Evolutionary conservation across 2,329 filamentous ascomycete genomes (phyloP).

Genomic region (Cladosporium velox): DNA sequence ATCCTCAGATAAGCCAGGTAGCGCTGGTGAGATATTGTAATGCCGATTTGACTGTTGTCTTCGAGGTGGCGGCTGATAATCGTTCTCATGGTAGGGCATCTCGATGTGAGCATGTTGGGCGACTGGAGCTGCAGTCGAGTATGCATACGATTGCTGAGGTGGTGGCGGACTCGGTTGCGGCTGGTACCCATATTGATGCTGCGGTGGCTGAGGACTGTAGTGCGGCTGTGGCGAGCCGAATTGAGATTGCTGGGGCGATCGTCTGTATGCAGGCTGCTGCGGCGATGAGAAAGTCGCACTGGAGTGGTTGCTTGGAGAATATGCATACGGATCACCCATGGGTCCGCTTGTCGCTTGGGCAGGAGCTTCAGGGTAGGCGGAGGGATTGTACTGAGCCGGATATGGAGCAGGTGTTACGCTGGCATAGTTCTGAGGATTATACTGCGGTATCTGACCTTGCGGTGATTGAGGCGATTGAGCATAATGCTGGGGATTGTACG

Average conservation of each 20-base stretch:
- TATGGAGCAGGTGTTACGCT: slow-evolving; percentile 41
- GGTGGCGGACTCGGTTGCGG: slow-evolving; percentile 29
- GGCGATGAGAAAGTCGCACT: slow-evolving; percentile 14
- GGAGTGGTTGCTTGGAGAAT: slow-evolving; percentile 28
- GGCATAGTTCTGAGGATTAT: slow-evolving; percentile 70
- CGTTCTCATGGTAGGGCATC: slow-evolving; percentile 29
- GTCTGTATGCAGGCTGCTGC: slow-evolving; percentile 14
- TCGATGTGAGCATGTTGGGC: slow-evolving; percentile 23
- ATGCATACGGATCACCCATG: slow-evolving; percentile 33
- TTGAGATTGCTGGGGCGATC: slow-evolving; percentile 23
- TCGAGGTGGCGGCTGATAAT: slow-evolving; percentile 26
- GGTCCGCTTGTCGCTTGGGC: slow-evolving; percentile 32
- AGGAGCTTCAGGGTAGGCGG: slow-evolving; percentile 31
- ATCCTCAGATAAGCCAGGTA: slow-evolving; percentile 27
- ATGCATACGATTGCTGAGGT: slow-evolving; percentile 24
- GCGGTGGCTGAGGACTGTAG: slow-evolving; percentile 31
- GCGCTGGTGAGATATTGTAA: slow-evolving; percentile 26
- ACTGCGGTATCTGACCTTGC: slow-evolving; percentile 55
- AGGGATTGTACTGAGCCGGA: slow-evolving; percentile 29
- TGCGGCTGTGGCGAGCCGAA: slow-evolving; percentile 27
- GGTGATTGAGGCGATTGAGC: slow-evolving; percentile 50
- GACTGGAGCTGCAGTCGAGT: slow-evolving; percentile 24
- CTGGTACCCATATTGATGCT: slow-evolving; percentile 24
- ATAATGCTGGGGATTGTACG: slow-evolving; percentile 67
- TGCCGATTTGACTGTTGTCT: slow-evolving; percentile 23